Base-by-base conservation (phyloP, 345 rosid species). In the Rhodamnia argentea region DNA sequence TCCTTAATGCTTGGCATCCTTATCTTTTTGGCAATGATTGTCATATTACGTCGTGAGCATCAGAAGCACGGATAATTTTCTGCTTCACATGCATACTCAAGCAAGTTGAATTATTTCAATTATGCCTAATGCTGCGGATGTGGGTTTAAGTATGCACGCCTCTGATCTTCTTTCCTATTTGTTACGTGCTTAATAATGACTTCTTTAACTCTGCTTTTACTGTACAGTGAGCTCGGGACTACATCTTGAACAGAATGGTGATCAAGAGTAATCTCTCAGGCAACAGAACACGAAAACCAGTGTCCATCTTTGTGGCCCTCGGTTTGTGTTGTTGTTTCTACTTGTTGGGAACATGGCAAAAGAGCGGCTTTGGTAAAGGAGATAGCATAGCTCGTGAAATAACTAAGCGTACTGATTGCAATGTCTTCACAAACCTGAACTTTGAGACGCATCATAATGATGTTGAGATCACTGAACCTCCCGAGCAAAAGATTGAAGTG, bases 281-380 rank as follows among this genome's bases (percentile, higher is more conserved):
- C 83, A 89, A 50, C 87, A 92, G 92, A 90, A 83, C 90, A 1
- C 92, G 96, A 86, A 89, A 94, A 37, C 93, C 98, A 4, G 86
- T 97, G 52, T 94, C 95, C 20, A 87, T 97, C 89, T 92, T 97
- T 76, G 85, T 94, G 47, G 96, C 95, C 87, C 88, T 97, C 58
- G 95, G 93, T 87, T 86, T 97, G 87, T 97, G 99, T 76, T 92
- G 98, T 92, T 93, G 95, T 94, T 96, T 94, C 87, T 97, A 96
- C 91, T 85, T 97, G 83, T 89, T 97, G 87, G 99, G 99, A 84
- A 94, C 98, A 83, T 97, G 99, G 99, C 97, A 97, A 92, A 95
- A 88, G 91, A 92, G 98, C 88, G 99, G 98, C 18, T 95, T 95
- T 75, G 99, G 99, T 44, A 96, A 92, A 92, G 99, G 98, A 87